Base-by-base conservation (phyloP, 1,284 basidiomycete genomes). In the Rhodotorula sp. region DNA sequence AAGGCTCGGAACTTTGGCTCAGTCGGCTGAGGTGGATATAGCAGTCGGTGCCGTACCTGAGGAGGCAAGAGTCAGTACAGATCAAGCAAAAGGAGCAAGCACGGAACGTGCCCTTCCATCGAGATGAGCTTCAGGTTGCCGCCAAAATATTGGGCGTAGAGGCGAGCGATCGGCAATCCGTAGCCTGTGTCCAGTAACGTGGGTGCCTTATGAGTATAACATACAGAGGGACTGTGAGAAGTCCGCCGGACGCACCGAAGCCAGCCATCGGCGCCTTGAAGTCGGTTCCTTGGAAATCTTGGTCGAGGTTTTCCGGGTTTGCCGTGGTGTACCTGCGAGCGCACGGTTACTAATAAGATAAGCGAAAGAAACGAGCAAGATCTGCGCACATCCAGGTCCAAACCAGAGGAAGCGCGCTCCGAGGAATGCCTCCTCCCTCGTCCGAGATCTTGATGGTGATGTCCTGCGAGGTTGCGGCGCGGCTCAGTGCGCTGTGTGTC, bases 191-290 rank as follows among this genome's bases (percentile, higher is more conserved):
- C 46, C 39, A 29, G 3, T 19, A 39, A 66, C 11, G 36, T 24
- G 7, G 15, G 47, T 10, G 27, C 2, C 2, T 6, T 19, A 34
- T 11, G 20, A 24, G 6, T 10, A 56, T 13, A 15, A 1, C n/a
- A n/a, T n/a, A n/a, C n/a, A n/a, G n/a, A n/a, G n/a, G n/a, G n/a
- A n/a, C n/a, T n/a, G n/a, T n/a, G n/a, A n/a, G n/a, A n/a, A n/a
- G n/a, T n/a, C n/a, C n/a, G n/a, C n/a, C n/a, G n/a, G 44, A 57
- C 61, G 22, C 20, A 76, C 92, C 93, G 78, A 94, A 98, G 4
- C 95, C 95, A 52, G 95, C 95, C 94, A 99, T 96, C 1, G 95
- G 95, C 8, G 95, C 95, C 79, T 94, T 93, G 82, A 98, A 98
- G 81, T 99, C 95, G 67, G 89, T 91, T 32, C 88, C 89, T 73